phyloP scores from a whole-genome alignment of 495 filamentous ascomycete species.

The Hypoxylon cercidicola region DNA sequence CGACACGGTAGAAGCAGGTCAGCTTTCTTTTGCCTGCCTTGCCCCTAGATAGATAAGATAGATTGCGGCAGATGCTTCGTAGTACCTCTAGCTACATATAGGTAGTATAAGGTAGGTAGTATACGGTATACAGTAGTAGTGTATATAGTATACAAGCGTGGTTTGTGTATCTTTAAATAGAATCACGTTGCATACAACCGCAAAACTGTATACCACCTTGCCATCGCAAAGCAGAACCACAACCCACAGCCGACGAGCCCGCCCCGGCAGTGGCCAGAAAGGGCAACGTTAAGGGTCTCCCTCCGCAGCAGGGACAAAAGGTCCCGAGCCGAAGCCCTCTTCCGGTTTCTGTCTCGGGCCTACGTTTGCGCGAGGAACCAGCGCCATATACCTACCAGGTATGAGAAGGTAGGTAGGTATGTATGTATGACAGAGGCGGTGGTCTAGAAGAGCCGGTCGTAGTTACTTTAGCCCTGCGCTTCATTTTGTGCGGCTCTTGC shows the following conservation, averaged over 20 bases:
- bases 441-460: neutral
- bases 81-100: too few species aligned
- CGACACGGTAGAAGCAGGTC: neutral
- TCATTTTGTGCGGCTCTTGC: slow-evolving; percentile 26
- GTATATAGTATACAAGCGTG: too few species aligned
- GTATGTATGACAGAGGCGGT: neutral
- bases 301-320: slow-evolving; percentile 5
- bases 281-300: slow-evolving; percentile 8
- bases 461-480: slow-evolving; percentile 12
- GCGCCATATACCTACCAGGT: too few species aligned
- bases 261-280: slow-evolving; percentile 22
- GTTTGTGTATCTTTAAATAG: too few species aligned
- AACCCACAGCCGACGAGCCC: slow-evolving; percentile 24
- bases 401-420: too few species aligned
- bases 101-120: too few species aligned
- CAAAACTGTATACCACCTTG: neutral
- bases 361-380: slow-evolving; percentile 6
- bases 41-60: slow-evolving; percentile 40
- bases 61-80: slow-evolving; percentile 9
- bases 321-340: slow-evolving; percentile 8
- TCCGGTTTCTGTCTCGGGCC: slow-evolving; percentile 20
- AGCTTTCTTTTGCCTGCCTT: slow-evolving; percentile 13
- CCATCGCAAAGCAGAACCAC: slow-evolving; percentile 5
- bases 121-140: too few species aligned
- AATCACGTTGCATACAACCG: too few species aligned